Evolutionary conservation across 495 filamentous ascomycete species (phyloP).

Genomic region (Articulospora tetracladia): DNA sequence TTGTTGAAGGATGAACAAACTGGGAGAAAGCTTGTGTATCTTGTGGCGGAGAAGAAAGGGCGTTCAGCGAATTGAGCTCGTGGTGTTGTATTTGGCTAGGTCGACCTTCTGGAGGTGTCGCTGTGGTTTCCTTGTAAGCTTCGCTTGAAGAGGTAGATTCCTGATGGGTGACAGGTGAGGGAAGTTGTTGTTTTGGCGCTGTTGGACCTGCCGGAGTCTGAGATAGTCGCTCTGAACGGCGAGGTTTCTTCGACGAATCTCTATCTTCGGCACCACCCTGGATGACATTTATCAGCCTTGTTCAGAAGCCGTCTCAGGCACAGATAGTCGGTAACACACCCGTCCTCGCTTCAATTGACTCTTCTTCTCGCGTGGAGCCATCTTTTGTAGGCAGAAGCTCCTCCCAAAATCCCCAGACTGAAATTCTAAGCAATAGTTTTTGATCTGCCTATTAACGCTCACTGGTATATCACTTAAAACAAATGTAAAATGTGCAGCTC

Average conservation of each 20-base stretch:
- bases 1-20: slow-evolving; percentile 69
- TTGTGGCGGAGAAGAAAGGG: slow-evolving; percentile 50
- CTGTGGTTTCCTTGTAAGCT: slow-evolving; percentile 65
- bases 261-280: slow-evolving; percentile 33
- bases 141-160: slow-evolving; percentile 51
- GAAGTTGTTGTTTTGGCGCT: slow-evolving; percentile 62
- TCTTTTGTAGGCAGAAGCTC: slow-evolving; percentile 22
- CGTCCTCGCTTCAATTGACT: slow-evolving; percentile 52
- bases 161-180: slow-evolving; percentile 73
- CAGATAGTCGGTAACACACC: slow-evolving; percentile 29
- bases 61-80: slow-evolving; percentile 17
- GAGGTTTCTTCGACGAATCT: slow-evolving; percentile 60
- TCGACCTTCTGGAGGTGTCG: slow-evolving; percentile 62
- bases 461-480: neutral
- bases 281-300: slow-evolving; percentile 21
- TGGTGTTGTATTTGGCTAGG: slow-evolving; percentile 50
- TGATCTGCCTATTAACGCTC: neutral
- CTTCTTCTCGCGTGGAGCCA: slow-evolving; percentile 52
- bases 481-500: neutral
- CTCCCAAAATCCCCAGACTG: neutral
- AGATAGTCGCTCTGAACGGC: slow-evolving; percentile 56
- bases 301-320: slow-evolving; percentile 7
- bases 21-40: slow-evolving; percentile 70
- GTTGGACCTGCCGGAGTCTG: slow-evolving; percentile 56
- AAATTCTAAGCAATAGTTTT: neutral